A percentile compares a stretch with the other conserved stretches of the same genome.
phyloP scores from a whole-genome alignment of 768 basidiomycete species.

The Tylopilus rubrobrunneus region DNA sequence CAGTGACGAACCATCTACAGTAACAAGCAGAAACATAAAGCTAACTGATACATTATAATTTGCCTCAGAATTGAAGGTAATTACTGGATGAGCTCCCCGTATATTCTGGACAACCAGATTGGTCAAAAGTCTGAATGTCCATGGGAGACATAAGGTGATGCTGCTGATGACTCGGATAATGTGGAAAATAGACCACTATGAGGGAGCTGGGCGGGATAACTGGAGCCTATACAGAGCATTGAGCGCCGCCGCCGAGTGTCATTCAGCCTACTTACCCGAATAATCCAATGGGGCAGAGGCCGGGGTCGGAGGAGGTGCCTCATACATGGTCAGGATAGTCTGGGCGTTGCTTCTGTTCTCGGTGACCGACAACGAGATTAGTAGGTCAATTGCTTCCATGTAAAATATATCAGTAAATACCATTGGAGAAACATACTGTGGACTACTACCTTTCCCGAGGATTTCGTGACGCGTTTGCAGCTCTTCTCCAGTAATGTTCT shows the following conservation, averaged over 20 bases:
- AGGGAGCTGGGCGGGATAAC: background rate
- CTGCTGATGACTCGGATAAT: background rate
- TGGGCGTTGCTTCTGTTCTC: background rate
- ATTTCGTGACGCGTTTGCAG: too few species aligned
- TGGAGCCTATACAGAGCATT: conserved; percentile 2
- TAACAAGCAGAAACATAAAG: too few species aligned
- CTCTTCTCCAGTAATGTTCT: too few species aligned
- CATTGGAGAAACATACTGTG: too few species aligned
- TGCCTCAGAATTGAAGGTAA: background rate
- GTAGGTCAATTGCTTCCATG: too few species aligned
- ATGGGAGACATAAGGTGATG: background rate
- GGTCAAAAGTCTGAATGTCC: background rate
- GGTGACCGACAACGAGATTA: background rate
- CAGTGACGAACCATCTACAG: too few species aligned
- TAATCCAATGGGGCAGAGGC: background rate
- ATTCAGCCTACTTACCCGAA: conserved; percentile 1
- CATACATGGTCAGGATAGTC: background rate
- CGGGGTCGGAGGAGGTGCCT: background rate
- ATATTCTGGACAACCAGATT: background rate
- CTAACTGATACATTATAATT: background rate
- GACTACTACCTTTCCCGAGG: too few species aligned
- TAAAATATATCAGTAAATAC: too few species aligned
- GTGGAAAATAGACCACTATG: background rate
- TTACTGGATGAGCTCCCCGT: background rate
- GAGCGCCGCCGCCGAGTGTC: background rate